Evolutionary conservation across 768 basidiomycete species (phyloP), one percentile per base, ranked within the genome.

Genomic region (Serpula lacrymans): DNA sequence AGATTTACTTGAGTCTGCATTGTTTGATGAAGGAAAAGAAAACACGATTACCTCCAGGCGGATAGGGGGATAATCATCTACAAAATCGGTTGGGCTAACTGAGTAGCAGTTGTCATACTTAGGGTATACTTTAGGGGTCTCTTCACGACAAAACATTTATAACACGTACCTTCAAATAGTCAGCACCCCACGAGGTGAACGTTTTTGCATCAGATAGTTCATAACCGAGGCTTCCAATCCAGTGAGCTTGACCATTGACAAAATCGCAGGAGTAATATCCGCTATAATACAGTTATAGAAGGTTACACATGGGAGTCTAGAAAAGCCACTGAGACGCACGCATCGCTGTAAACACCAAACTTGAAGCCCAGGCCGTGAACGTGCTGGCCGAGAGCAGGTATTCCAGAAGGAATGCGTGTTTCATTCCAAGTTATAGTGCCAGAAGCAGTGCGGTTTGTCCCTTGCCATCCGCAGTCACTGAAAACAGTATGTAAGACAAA

Each of bases 381-480:
- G 39, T 64, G 70, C 11, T 63, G 54, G 14, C 59, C 59, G 32
- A 71, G 51, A 1, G 68, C 64, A 7, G 68, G 63, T 20, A 68
- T 55, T 4, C 69, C 69, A 2, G 59, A 57, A 14, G 70, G 69
- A 26, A 69, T 52, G 20, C 53, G 63, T 11, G 59, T 63, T 2
- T 59, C 63, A 48, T 68, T 61, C 71, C 71, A 74, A 6, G 71
- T 70, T 46, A 74, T 67, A 13, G 57, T 60, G 9, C 70, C 71
- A 18, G 55, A 57, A 4, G 70, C 51, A 40, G 67, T 64, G 18
- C 72, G 60, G 7, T 54, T 45, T 38, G 59, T 71, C 8, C 66
- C 69, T 50, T 74, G 71, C 72, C 72, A 74, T n/a, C 70, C 72
- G 50, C 70, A 74, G 46, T 74, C 72, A 14, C 72, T 74, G 33